Evolutionary conservation across 108 stramenopile species (phyloP).

Genomic region (Skeletonema tropicum): DNA sequence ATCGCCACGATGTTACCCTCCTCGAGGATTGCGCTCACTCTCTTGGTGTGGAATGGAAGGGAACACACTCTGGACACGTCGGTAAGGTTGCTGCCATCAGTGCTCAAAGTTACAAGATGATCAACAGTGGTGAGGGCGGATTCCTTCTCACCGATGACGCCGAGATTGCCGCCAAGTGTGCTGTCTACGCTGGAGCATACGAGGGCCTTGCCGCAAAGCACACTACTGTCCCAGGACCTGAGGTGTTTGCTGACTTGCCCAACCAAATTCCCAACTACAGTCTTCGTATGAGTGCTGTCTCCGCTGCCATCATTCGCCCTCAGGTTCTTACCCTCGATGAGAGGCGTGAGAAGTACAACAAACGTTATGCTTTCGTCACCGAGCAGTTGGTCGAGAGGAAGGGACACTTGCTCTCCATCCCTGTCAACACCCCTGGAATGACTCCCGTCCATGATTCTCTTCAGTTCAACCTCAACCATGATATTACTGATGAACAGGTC

Average conservation of each 20-base stretch:
- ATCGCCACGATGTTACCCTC: slow-evolving; percentile 66
- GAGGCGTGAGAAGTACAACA: slow-evolving; percentile 82
- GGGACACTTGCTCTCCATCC: slow-evolving; percentile 73
- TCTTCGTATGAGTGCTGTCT: slow-evolving; percentile 80
- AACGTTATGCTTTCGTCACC: slow-evolving; percentile 62
- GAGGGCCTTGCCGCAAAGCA: slow-evolving; percentile 80
- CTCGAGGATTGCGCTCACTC: slow-evolving; percentile 92
- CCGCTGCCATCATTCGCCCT: slow-evolving; percentile 81
- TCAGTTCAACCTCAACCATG: slow-evolving; percentile 78
- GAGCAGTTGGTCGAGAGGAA: slow-evolving; percentile 55
- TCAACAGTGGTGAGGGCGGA: slow-evolving; percentile 93
- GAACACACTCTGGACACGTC: slow-evolving; percentile 84
- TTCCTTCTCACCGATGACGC: slow-evolving; percentile 84
- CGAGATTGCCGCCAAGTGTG: slow-evolving; percentile 73
- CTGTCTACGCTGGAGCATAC: slow-evolving; percentile 88
- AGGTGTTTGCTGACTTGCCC: slow-evolving; percentile 60
- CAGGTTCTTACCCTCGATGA: slow-evolving; percentile 81
- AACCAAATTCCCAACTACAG: slow-evolving; percentile 80
- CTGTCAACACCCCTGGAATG: slow-evolving; percentile 73
- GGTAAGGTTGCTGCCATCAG: slow-evolving; percentile 74
- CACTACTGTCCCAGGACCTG: slow-evolving; percentile 68
- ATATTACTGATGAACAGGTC: slow-evolving; percentile 70
- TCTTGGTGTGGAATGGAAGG: slow-evolving; percentile 81
- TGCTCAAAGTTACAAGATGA: slow-evolving; percentile 90
- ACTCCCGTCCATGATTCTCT: slow-evolving; percentile 88